Evolutionary conservation across 1,284 basidiomycete genomes (phyloP).

Genomic region (Leccinum fallax): DNA sequence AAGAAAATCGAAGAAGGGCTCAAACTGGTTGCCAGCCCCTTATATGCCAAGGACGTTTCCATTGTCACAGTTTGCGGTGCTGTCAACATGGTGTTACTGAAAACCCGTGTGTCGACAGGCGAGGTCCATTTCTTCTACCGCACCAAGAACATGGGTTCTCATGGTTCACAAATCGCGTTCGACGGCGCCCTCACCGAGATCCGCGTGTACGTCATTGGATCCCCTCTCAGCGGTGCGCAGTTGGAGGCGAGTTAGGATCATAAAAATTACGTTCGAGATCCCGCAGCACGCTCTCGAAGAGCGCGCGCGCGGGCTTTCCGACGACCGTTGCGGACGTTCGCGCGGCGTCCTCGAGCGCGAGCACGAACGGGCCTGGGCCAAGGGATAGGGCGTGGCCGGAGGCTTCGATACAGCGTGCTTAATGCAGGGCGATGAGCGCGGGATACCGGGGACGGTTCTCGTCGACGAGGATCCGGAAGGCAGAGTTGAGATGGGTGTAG

Average conservation of each 20-base stretch:
- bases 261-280: constrained; percentile 40
- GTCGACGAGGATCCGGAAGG: constrained; percentile 61
- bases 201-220: constrained; percentile 68
- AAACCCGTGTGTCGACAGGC: constrained; percentile 2
- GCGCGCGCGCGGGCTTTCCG: constrained; percentile 64
- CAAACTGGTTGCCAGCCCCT: constrained; percentile 2
- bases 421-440: constrained; percentile 59
- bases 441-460: constrained; percentile 9
- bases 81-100: constrained; percentile 6
- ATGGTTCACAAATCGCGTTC: constrained; percentile 29
- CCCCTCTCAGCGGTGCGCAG: constrained; percentile 23
- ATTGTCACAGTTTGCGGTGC: constrained; percentile 13
- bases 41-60: constrained; percentile 6
- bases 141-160: neutral
- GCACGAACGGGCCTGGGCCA: constrained; percentile 72
- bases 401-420: constrained; percentile 37
- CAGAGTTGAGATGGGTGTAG: constrained; percentile 62
- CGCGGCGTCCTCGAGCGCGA: constrained; percentile 59
- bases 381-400: constrained; percentile 48
- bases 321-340: constrained; percentile 54
- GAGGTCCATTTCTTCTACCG: constrained; percentile 16
- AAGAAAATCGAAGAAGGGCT: constrained; percentile 4
- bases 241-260: neutral
- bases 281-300: constrained; percentile 61
- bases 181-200: constrained; percentile 63